These are phyloP conservation scores for Mortierella hygrophila DNA, from an alignment of 192 early-diverging fungal genomes.

Conservation along the genomic window DNA sequence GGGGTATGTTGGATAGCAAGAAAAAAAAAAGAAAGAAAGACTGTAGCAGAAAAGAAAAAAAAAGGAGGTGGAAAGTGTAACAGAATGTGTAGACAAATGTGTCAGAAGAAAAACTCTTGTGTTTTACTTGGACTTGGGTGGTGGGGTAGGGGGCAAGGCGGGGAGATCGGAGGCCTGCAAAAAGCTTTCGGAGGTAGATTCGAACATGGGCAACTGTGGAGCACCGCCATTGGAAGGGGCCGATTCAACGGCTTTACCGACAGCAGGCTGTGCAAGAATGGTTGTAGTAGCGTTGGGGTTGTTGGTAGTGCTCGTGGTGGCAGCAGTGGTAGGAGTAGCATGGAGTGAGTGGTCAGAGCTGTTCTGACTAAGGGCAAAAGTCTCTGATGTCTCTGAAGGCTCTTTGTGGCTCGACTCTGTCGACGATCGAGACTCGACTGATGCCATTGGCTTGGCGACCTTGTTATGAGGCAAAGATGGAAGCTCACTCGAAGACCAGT, in stretches of 20 bases:
- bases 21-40: neutral
- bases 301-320: too few relatives aligned
- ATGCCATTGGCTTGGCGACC: neutral
- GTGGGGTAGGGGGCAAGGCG: constrained; percentile 35
- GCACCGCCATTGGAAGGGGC: neutral
- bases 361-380: neutral
- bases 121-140: constrained; percentile 42
- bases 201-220: neutral
- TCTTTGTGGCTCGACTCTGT: constrained; percentile 18
- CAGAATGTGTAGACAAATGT: neutral
- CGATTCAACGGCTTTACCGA: neutral
- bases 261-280: neutral
- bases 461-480: neutral
- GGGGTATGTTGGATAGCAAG: neutral
- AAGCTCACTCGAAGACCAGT: neutral
- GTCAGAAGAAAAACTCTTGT: neutral
- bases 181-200: neutral
- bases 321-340: neutral
- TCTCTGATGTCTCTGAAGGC: neutral
- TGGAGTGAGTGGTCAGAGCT: neutral
- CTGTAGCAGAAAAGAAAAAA: neutral
- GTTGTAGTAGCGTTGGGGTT: too few relatives aligned
- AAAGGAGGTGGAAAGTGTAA: neutral
- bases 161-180: constrained; percentile 11
- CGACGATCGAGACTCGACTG: constrained; percentile 10